phyloP scores from a whole-genome alignment of 78 protist genomes.

The Dictyostelium brefeldianum region DNA sequence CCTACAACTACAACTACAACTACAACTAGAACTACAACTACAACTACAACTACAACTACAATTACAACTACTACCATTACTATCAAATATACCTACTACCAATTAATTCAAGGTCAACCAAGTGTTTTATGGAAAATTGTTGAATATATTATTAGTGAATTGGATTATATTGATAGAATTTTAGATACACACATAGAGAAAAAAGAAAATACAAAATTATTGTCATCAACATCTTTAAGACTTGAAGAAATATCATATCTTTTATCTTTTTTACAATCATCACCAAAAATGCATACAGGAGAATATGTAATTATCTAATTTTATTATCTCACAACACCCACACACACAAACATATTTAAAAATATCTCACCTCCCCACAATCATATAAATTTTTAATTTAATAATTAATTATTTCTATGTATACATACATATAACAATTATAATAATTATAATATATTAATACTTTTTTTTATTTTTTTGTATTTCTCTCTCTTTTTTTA shows the following conservation, averaged over 20 bases:
- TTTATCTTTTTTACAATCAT: slow-evolving; percentile 29
- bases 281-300: slow-evolving; percentile 32
- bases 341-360: neutral
- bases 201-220: slow-evolving; percentile 25
- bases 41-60: too few species aligned
- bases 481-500: neutral
- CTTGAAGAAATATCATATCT: slow-evolving; percentile 47
- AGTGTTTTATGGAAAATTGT: slow-evolving; percentile 60
- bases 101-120: slow-evolving; percentile 36
- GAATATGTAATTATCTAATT: slow-evolving; percentile 47
- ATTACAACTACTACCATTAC: too few species aligned
- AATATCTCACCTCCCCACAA: neutral
- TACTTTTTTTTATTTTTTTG: too few species aligned
- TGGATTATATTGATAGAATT: slow-evolving; percentile 37
- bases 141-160: slow-evolving; percentile 57
- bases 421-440: neutral
- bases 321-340: neutral
- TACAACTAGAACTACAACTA: too few species aligned
- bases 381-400: neutral
- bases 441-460: neutral
- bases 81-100: too few species aligned
- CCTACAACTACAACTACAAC: too few species aligned
- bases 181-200: slow-evolving; percentile 38
- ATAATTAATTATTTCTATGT: neutral
- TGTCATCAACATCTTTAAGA: slow-evolving; percentile 26